A percentile compares a stretch with the other conserved stretches of the same genome.
These are phyloP conservation scores for Stentor coeruleus DNA, from an alignment of 73 alveolate species.

Conservation along the genomic window DNA sequence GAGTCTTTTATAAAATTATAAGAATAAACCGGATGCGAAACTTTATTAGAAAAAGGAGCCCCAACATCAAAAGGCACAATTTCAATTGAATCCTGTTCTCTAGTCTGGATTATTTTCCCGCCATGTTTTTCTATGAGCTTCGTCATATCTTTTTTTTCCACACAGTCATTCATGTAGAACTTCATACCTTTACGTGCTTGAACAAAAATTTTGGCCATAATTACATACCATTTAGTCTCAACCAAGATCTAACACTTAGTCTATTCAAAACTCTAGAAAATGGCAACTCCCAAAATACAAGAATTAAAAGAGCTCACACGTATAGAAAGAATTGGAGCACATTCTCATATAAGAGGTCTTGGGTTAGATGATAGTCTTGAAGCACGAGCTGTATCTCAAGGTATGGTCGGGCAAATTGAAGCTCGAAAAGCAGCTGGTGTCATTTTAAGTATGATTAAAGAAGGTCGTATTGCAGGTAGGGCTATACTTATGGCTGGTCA, in stretches of 20 bases:
- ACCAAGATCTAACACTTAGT: too few species aligned
- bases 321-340: too few species aligned
- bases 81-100: not conserved
- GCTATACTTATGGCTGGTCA: constrained; percentile 89
- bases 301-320: too few species aligned
- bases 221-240: too few species aligned
- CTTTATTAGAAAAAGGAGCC: not conserved
- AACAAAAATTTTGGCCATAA: not conserved
- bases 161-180: not conserved
- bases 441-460: constrained; percentile 95
- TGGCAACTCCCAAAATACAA: too few species aligned
- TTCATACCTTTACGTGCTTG: not conserved
- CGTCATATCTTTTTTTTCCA: too few species aligned
- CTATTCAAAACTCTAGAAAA: too few species aligned
- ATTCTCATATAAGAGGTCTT: constrained; percentile 99
- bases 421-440: constrained; percentile 97
- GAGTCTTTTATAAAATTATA: not conserved
- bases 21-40: constrained; percentile 4
- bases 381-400: constrained; percentile 34
- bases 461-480: constrained; percentile 99
- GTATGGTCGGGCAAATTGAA: constrained; percentile 96
- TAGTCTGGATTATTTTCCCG: not conserved
- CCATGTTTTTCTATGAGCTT: not conserved
- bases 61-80: not conserved
- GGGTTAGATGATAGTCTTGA: constrained; percentile 94